A percentile compares a stretch with the other conserved stretches of the same genome.
Conservation (phyloP, 495 filamentous ascomycete genomes). For the Penicillium manginii region DNA sequence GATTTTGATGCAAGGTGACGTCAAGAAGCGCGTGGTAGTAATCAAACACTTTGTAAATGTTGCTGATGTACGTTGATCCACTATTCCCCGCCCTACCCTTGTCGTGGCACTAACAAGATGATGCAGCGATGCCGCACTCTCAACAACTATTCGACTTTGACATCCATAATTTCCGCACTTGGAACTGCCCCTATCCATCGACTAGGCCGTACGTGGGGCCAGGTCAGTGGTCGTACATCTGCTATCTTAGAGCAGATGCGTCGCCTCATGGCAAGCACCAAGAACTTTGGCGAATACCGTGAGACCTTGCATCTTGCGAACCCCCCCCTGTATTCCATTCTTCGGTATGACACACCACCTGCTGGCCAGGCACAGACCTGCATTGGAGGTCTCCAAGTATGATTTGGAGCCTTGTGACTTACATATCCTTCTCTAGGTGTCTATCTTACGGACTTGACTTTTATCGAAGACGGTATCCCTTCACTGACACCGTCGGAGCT, state of each 20-base stretch:
- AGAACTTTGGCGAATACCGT: constrained; percentile 97
- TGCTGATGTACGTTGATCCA: constrained; percentile 68
- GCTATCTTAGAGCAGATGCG: constrained; percentile 86
- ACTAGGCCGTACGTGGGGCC: constrained; percentile 90
- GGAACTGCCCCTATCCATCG: constrained; percentile 94
- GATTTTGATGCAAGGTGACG: constrained; percentile 91
- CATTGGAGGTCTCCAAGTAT: not conserved
- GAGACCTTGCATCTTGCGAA: constrained; percentile 90
- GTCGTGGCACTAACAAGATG: constrained; percentile 10
- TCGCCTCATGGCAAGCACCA: constrained; percentile 92
- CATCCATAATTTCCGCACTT: constrained; percentile 96
- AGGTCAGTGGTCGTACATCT: constrained; percentile 82
- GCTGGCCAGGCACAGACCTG: not conserved
- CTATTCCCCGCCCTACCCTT: not conserved
- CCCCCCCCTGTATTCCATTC: constrained; percentile 94
- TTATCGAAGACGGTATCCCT: constrained; percentile 98
- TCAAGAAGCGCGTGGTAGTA: constrained; percentile 93
- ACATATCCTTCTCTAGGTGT: constrained; percentile 62
- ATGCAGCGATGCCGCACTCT: constrained; percentile 85
- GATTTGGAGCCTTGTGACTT: not conserved
- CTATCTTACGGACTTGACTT: constrained; percentile 96
- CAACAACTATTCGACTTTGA: constrained; percentile 97
- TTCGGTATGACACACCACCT: constrained; percentile 68
- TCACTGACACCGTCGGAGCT: constrained; percentile 92
- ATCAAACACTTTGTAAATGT: constrained; percentile 98